phyloP scores from a whole-genome alignment of 78 protist species.

The Guillardia theta region DNA sequence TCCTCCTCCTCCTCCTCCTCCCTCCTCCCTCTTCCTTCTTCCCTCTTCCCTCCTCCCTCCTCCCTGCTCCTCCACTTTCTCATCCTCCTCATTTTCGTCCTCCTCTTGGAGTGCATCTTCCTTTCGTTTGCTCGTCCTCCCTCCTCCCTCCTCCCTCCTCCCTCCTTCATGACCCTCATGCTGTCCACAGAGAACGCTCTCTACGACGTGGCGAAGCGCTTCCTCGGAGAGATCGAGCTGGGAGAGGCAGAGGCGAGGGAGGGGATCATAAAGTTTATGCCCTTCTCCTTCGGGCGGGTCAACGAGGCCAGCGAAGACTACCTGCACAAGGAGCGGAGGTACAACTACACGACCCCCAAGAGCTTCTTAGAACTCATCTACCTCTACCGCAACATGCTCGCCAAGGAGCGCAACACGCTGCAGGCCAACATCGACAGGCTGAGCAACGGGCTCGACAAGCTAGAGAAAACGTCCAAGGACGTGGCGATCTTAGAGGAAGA shows the following conservation, averaged over 20 bases:
- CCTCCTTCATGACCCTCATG: too few species aligned
- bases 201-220: slow-evolving; percentile 58
- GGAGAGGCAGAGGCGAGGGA: background rate
- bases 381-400: slow-evolving; percentile 66
- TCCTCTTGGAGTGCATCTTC: too few species aligned
- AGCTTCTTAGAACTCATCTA: slow-evolving; percentile 71
- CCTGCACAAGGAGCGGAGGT: slow-evolving; percentile 21
- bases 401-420: slow-evolving; percentile 12
- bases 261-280: slow-evolving; percentile 44
- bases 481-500: slow-evolving; percentile 50
- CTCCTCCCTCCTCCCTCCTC: too few species aligned
- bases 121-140: too few species aligned
- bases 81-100: too few species aligned
- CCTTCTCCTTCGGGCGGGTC: slow-evolving; percentile 51
- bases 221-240: slow-evolving; percentile 58
- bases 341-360: slow-evolving; percentile 75
- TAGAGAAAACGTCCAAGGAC: slow-evolving; percentile 33
- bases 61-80: too few species aligned
- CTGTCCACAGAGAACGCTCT: slow-evolving; percentile 69
- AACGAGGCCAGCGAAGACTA: slow-evolving; percentile 51
- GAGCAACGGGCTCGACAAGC: slow-evolving; percentile 53
- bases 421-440: slow-evolving; percentile 41
- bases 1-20: too few species aligned
- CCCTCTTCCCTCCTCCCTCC: too few species aligned
- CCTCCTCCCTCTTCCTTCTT: too few species aligned